Evolutionary conservation across 495 filamentous ascomycete genomes (phyloP).

Genomic region (Bombardia bombarda): DNA sequence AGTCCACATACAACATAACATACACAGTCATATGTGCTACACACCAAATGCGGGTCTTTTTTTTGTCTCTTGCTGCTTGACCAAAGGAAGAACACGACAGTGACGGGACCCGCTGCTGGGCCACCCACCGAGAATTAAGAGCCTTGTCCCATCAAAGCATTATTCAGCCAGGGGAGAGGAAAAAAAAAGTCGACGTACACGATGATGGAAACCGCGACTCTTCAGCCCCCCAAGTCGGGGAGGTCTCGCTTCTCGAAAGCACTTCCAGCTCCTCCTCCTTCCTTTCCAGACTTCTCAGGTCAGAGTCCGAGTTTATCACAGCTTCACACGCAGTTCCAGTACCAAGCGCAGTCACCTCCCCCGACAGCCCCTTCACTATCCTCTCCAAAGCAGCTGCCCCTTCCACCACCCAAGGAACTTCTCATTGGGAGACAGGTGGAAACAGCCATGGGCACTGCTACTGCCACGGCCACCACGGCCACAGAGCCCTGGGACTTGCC

Average conservation of each 20-base stretch:
- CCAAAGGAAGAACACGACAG: neutral
- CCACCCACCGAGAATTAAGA: neutral
- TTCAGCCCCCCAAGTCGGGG: slow-evolving; percentile 23
- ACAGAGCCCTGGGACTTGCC: slow-evolving; percentile 19
- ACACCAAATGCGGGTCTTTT: slow-evolving; percentile 2
- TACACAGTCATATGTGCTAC: neutral
- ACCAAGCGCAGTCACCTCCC: too few species aligned
- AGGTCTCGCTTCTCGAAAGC: slow-evolving; percentile 30
- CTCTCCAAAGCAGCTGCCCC: slow-evolving; percentile 8
- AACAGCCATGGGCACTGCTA: slow-evolving; percentile 12
- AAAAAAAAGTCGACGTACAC: slow-evolving; percentile 3
- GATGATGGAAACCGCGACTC: slow-evolving; percentile 20
- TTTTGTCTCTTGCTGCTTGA: neutral
- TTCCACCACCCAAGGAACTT: slow-evolving; percentile 14
- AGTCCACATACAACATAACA: neutral
- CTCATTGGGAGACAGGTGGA: neutral
- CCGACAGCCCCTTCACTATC: too few species aligned
- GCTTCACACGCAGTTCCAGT: too few species aligned
- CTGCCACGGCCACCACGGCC: too few species aligned
- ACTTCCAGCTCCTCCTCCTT: slow-evolving; percentile 23
- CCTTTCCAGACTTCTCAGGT: slow-evolving; percentile 8
- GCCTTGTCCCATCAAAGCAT: slow-evolving; percentile 3
- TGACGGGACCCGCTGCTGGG: neutral
- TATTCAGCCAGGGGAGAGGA: slow-evolving; percentile 20
- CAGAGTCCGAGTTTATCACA: too few species aligned